Evolutionary conservation across 73 alveolate species (phyloP), one percentile per base, ranked within the genome.

Genomic region (Vitrella brassicaformis): DNA sequence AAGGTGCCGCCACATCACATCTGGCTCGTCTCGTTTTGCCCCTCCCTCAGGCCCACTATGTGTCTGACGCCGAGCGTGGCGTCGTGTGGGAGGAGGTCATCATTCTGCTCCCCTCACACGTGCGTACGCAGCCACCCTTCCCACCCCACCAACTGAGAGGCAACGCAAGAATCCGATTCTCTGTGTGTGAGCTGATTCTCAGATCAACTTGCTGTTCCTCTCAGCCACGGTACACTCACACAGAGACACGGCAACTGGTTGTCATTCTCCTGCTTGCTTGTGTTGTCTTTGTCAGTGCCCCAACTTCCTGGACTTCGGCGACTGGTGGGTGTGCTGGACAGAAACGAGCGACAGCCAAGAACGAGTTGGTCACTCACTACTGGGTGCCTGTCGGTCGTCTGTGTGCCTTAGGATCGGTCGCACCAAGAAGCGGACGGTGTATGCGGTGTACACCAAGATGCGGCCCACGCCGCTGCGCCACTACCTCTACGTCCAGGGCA

Each of bases 21-120:
- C n/a, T n/a, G n/a, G 65, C 25, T 19, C 65, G 19, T 10, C 65
- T 10, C 19, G 65, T n/a, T n/a, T n/a, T n/a, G n/a, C n/a, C n/a
- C n/a, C n/a, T n/a, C 65, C 8, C 94, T 94, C 99, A 97, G 87
- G 99, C 96, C 68, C 99, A 97, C 89, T 97, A 97, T 84, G 96
- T 97, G 99, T 90, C 99, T 86, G 99, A 97, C 88, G 92, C 93
- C 80, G 99, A 96, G 70, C 87, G 99, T 78, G 99, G 99, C 18
- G 99, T 96, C 45, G 99, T 97, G 25, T 97, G 99, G 99, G 99
- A 97, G 84, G 99, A 97, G 81, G 88, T 93, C 64, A 86, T 96
- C 78, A 93, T 96, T 72, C 81, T 95, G 92, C 87, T 96, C 65
- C 98, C 99, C 8, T 90, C 81, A 32, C 75, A 79, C 30, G 83